Evolutionary conservation across 345 rosid species (phyloP), one percentile per base, ranked within the genome.

Genomic region (Salix arbutifolia): DNA sequence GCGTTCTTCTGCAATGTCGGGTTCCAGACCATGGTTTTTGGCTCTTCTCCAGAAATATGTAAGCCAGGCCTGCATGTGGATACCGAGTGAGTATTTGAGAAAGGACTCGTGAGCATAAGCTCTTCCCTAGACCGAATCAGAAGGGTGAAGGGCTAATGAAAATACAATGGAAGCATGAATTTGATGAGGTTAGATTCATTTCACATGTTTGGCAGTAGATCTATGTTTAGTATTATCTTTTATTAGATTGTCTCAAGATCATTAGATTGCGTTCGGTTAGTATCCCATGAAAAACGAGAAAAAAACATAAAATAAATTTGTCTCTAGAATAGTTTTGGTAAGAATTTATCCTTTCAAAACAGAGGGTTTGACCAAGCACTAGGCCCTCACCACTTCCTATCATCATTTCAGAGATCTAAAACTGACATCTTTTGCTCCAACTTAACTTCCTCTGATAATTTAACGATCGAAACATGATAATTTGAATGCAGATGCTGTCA

Each of bases 21-120:
- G 30, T 84, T 96, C 97, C 0, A 93, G 69, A 28, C 83, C 91
- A 82, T 90, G 94, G 50, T 81, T 82, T 74, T 79, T 85, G 17
- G 97, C 96, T 88, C 97, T 83, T 84, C 91, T 87, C 99, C 99
- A 96, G 60, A 90, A 91, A 74, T 91, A 92, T 38, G 86, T 65
- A 71, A 93, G 91, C 99, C 98, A 93, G 0, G 99, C 97, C 97
- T 95, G 80, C 74, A 73, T 42, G 74, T 37, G 40, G 42, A 16
- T 26, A 60, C 25, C 4, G 65, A 60, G 23, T 60, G 18, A 46
- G 52, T 3, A 46, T 14, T 46, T 46, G 18, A 46, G 52, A 46
- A 4, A 14, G 17, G 52, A 46, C 52, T 46, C 17, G 23, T 42
- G n/a, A 8, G 0, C n/a, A 53, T 8, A 8, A 8, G 25, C n/a